Evolutionary conservation across 345 rosid species (phyloP).

Genomic region (Turritis glabra): DNA sequence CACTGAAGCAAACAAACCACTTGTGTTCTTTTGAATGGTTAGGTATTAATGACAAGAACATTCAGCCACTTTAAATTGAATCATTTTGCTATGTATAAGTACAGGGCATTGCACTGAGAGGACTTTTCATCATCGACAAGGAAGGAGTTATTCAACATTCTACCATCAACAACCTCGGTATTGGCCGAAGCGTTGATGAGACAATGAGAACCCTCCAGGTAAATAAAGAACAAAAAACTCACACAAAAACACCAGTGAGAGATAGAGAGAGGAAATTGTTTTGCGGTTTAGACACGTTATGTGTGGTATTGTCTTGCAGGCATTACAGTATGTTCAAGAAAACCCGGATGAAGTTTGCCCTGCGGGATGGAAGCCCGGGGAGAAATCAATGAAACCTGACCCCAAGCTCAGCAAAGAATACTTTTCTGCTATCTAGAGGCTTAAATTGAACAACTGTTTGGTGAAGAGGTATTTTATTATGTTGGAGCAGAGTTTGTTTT

Average conservation of each 20-base stretch:
- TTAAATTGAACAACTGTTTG: not conserved
- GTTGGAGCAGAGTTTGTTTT: not conserved
- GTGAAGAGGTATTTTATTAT: not conserved
- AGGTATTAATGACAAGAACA: not conserved
- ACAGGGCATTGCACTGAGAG: slow-evolving; percentile 86
- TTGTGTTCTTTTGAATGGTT: slow-evolving; percentile 1
- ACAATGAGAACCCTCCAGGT: slow-evolving; percentile 96
- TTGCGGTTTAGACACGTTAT: too few relatives aligned
- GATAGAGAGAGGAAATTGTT: too few relatives aligned
- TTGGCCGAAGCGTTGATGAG: slow-evolving; percentile 88
- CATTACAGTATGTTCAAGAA: slow-evolving; percentile 85
- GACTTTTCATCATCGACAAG: slow-evolving; percentile 90
- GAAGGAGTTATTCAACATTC: slow-evolving; percentile 90
- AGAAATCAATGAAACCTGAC: slow-evolving; percentile 91
- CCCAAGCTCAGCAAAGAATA: slow-evolving; percentile 89
- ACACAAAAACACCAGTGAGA: not conserved
- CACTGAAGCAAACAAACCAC: not conserved
- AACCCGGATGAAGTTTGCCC: slow-evolving; percentile 95
- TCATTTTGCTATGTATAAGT: not conserved
- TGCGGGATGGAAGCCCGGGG: slow-evolving; percentile 94
- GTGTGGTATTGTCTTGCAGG: slow-evolving; percentile 45
- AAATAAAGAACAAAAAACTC: slow-evolving; percentile 4
- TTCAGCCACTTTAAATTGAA: not conserved
- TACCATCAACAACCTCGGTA: slow-evolving; percentile 91
- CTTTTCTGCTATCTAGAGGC: slow-evolving; percentile 50